These are phyloP conservation scores for Chaetomidium leptoderma DNA, from an alignment of 495 filamentous ascomycete species.

Conservation along the genomic window DNA sequence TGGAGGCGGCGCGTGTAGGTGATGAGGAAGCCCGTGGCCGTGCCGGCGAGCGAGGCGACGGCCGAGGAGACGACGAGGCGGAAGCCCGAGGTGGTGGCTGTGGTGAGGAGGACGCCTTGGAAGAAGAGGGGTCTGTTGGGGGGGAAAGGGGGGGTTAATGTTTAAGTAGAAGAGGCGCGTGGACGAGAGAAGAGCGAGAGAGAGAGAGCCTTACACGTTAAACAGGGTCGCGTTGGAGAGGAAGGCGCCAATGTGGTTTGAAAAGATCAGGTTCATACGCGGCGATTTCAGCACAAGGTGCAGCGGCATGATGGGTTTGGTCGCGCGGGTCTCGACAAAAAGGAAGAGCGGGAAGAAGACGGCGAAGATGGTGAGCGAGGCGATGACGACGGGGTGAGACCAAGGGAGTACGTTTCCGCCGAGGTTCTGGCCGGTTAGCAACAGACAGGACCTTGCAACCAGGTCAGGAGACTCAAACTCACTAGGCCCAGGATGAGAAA, in stretches of 20 bases:
- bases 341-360: conserved; percentile 57
- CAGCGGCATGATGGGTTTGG: conserved; percentile 68
- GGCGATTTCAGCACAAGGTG: conserved; percentile 56
- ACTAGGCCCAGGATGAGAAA: conserved; percentile 66
- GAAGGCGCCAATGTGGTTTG: conserved; percentile 62
- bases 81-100: conserved; percentile 65
- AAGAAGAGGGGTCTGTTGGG: conserved; percentile 61
- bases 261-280: conserved; percentile 62
- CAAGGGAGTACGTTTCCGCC: conserved; percentile 65
- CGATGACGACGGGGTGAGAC: conserved; percentile 65
- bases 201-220: conserved; percentile 49
- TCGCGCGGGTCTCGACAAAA: conserved; percentile 56
- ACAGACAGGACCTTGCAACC: background rate
- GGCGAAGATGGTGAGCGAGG: conserved; percentile 54
- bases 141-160: conserved; percentile 1
- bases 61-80: conserved; percentile 60
- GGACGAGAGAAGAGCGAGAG: background rate
- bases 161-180: background rate
- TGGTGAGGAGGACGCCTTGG: conserved; percentile 70
- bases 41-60: conserved; percentile 55
- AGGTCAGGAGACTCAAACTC: conserved; percentile 22
- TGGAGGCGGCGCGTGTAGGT: conserved; percentile 61
- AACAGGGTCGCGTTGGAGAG: conserved; percentile 67
- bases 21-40: conserved; percentile 66
- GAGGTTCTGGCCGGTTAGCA: conserved; percentile 51